Evolutionary conservation across 208 protist species (phyloP).

Genomic region (Wallacemonas sp.): DNA sequence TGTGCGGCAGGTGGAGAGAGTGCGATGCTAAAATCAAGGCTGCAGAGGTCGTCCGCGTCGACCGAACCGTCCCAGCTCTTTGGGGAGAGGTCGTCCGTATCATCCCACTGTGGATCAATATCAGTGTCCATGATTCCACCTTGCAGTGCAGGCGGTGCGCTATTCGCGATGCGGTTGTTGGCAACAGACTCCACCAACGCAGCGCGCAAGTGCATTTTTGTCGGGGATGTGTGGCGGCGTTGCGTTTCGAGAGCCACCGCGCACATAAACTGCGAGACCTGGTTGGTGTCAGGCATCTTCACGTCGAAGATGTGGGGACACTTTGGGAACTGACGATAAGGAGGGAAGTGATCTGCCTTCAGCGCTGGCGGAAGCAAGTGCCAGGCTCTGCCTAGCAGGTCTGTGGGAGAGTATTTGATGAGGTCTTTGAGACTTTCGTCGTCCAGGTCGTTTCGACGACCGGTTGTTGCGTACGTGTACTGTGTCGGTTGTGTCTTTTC

Average conservation of each 20-base stretch:
- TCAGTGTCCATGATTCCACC: constrained; percentile 12
- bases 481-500: neutral
- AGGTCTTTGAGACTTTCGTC: constrained; percentile 26
- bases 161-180: constrained; percentile 17
- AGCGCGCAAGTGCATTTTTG: constrained; percentile 25
- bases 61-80: constrained; percentile 16
- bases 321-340: constrained; percentile 37
- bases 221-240: constrained; percentile 18
- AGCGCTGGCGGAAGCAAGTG: constrained; percentile 21
- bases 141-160: constrained; percentile 15
- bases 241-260: constrained; percentile 30
- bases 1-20: constrained; percentile 31
- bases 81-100: constrained; percentile 8
- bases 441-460: neutral
- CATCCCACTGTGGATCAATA: constrained; percentile 38
- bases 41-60: constrained; percentile 32
- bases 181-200: constrained; percentile 31
- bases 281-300: constrained; percentile 32
- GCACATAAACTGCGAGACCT: constrained; percentile 52
- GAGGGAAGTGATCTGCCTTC: constrained; percentile 27
- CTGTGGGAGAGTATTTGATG: constrained; percentile 34
- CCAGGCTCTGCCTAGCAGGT: constrained; percentile 50
- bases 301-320: constrained; percentile 50
- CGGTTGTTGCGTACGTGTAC: neutral
- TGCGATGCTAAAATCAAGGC: constrained; percentile 68